Percentiles rank a stretch among this genome's conserved stretches.
These are phyloP conservation scores for Ploettnerulaceae sp. DNA, from an alignment of 2,329 filamentous ascomycete genomes.

Conservation along the genomic window DNA sequence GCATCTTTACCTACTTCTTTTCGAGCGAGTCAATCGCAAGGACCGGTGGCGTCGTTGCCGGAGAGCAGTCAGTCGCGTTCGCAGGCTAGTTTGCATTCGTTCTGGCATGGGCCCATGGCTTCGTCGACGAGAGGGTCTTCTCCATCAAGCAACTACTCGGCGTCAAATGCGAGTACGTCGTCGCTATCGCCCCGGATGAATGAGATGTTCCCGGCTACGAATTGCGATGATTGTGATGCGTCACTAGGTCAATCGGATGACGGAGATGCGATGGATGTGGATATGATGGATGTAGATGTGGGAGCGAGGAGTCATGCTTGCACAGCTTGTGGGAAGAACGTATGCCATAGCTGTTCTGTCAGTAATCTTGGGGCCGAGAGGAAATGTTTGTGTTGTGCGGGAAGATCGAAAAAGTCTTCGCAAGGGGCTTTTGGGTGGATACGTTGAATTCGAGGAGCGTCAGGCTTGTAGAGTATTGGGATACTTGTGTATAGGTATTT, in stretches of 20 bases:
- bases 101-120: constrained; percentile 49
- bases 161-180: constrained; percentile 23
- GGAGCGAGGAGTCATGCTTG: constrained; percentile 38
- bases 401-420: constrained; percentile 16
- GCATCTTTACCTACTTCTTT: constrained; percentile 16
- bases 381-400: constrained; percentile 49
- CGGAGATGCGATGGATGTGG: constrained; percentile 40
- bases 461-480: too few relatives aligned
- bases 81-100: constrained; percentile 54
- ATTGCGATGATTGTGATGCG: constrained; percentile 52
- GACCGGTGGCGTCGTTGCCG: constrained; percentile 19
- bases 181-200: constrained; percentile 11
- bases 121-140: constrained; percentile 28
- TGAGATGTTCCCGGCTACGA: constrained; percentile 31
- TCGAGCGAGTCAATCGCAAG: constrained; percentile 16
- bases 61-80: constrained; percentile 14
- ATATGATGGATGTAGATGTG: constrained; percentile 38
- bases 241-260: constrained; percentile 25
- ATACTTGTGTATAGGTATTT: too few relatives aligned
- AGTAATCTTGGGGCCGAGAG: constrained; percentile 52
- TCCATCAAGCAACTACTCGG: constrained; percentile 30
- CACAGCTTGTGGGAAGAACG: constrained; percentile 47
- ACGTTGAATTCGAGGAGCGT: too few relatives aligned
- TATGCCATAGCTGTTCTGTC: constrained; percentile 56
- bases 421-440: constrained; percentile 10